Conservation (phyloP, 1,284 basidiomycete species). For the Tremellales sp. region DNA sequence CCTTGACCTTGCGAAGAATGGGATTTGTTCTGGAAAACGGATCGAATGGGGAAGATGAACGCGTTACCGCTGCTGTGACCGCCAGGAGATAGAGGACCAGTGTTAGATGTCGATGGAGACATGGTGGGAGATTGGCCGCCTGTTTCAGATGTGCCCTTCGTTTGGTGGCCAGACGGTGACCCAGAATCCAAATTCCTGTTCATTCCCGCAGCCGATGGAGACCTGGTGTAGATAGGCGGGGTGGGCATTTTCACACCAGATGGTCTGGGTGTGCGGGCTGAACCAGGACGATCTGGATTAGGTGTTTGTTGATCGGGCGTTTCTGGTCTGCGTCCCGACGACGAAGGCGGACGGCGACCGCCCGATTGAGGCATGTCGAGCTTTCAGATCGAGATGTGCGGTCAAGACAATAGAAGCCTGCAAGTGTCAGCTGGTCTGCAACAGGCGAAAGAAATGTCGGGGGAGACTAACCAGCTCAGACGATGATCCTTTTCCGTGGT, state of each 20-base stretch:
- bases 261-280: neutral
- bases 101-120: slow-evolving; percentile 6
- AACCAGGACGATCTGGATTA: no score
- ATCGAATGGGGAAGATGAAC: slow-evolving; percentile 44
- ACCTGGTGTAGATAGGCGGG: neutral
- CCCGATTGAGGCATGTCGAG: no score
- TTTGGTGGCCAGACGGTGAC: neutral
- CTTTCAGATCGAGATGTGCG: no score
- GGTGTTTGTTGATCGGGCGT: no score
- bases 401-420: no score
- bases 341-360: no score
- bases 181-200: neutral
- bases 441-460: no score
- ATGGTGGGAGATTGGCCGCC: neutral
- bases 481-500: no score
- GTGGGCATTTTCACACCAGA: neutral
- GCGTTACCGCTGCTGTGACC: slow-evolving; percentile 16
- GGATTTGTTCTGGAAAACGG: slow-evolving; percentile 26
- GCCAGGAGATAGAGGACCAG: slow-evolving; percentile 23
- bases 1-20: neutral
- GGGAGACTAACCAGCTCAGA: no score
- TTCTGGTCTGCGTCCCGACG: no score
- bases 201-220: neutral
- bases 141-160: no score
- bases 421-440: no score